phyloP scores from a whole-genome alignment of 345 rosid genomes.

The Nephelium lappaceum region DNA sequence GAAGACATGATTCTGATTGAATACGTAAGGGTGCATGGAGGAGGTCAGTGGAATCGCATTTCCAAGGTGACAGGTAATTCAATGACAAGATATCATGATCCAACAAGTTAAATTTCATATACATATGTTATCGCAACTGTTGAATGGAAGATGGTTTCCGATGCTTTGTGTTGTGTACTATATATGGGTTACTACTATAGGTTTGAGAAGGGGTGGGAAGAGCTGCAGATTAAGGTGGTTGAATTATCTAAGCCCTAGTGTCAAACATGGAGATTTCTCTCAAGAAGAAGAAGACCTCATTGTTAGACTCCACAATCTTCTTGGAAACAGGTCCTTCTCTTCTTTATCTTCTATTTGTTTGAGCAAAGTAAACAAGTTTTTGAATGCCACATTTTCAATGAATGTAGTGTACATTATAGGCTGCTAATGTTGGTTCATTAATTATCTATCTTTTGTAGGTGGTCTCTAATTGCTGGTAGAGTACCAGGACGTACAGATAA shows the following conservation, averaged over 20 bases:
- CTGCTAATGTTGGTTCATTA: not conserved
- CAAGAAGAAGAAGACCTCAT: constrained; percentile 36
- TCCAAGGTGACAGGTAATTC: constrained; percentile 29
- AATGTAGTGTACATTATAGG: too few species aligned
- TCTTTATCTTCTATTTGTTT: not conserved
- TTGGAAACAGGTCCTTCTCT: constrained; percentile 29
- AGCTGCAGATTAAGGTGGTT: constrained; percentile 36
- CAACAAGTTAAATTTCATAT: too few species aligned
- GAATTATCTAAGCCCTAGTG: constrained; percentile 28
- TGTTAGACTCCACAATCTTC: constrained; percentile 33
- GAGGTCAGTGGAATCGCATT: constrained; percentile 39
- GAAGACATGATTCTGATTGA: constrained; percentile 33
- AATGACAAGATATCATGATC: not conserved
- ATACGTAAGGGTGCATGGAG: constrained; percentile 33
- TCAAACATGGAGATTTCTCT: constrained; percentile 29
- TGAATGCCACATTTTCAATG: not conserved
- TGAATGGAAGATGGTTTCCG: too few species aligned
- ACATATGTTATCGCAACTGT: too few species aligned
- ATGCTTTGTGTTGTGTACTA: too few species aligned
- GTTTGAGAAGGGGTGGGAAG: constrained; percentile 30
- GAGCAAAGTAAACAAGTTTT: not conserved
- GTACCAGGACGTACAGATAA: constrained; percentile 59
- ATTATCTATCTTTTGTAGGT: constrained; percentile 26
- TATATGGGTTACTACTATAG: not conserved
- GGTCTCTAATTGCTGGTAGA: constrained; percentile 61